These are phyloP conservation scores for Malus domestica DNA, from an alignment of 306 rosid genomes.

Conservation along the genomic window DNA sequence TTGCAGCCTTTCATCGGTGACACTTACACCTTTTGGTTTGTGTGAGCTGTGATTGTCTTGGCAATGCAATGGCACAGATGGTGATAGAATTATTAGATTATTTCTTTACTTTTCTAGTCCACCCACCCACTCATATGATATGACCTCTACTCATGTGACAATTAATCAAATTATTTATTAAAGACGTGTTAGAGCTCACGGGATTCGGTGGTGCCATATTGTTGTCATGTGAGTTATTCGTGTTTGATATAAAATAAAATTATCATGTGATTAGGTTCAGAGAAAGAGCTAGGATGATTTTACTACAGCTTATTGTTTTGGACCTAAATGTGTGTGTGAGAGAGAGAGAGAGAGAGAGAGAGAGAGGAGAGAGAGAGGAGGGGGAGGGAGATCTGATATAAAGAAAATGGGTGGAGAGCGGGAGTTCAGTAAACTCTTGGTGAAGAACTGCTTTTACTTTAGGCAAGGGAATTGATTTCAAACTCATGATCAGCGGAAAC, in stretches of 20 bases:
- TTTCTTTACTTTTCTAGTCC: neutral
- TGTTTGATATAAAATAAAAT: neutral
- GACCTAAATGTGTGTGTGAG: no score
- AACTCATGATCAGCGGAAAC: accelerated
- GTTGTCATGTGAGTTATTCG: neutral
- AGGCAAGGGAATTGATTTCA: no score
- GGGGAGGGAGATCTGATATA: no score
- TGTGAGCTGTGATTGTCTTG: neutral
- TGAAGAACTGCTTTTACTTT: no score
- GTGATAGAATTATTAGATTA: neutral
- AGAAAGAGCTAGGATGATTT: neutral
- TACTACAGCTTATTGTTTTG: no score
- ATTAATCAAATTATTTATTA: neutral
- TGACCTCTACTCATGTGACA: neutral
- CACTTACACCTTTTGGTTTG: neutral
- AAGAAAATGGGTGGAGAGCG: no score
- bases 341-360: no score
- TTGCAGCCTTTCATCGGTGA: conserved; percentile 1
- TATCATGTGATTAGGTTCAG: neutral
- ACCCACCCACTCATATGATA: neutral
- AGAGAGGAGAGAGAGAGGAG: no score
- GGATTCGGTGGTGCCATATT: neutral
- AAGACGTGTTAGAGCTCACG: neutral
- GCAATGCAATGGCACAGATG: neutral
- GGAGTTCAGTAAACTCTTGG: no score